phyloP scores from a whole-genome alignment of 768 basidiomycete genomes.

The Fistulinella prunicolor region DNA sequence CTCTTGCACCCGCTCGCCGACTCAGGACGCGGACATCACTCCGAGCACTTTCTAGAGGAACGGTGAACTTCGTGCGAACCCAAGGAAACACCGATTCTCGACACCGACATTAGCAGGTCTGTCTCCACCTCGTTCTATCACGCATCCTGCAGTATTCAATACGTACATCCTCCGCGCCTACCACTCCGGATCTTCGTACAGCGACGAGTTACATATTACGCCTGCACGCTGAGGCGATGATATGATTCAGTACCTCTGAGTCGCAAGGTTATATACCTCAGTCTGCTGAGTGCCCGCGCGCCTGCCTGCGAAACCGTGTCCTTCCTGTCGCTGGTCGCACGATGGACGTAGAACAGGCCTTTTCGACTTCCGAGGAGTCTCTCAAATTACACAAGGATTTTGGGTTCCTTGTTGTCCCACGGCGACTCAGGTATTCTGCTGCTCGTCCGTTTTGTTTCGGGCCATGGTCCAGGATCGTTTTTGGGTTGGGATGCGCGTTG shows the following conservation, averaged over 20 bases:
- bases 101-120: neutral
- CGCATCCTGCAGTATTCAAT: neutral
- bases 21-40: neutral
- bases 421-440: constrained; percentile 14
- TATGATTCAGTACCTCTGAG: constrained; percentile 7
- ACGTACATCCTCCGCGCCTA: neutral
- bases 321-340: constrained; percentile 3
- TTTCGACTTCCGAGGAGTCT: neutral
- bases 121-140: neutral
- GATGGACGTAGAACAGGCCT: constrained; percentile 18
- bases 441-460: constrained; percentile 12
- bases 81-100: neutral
- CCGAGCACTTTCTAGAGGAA: neutral
- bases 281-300: neutral
- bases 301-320: neutral
- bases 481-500: constrained; percentile 16
- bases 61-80: neutral
- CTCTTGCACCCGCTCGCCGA: neutral
- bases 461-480: constrained; percentile 11
- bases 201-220: neutral
- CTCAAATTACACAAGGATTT: constrained; percentile 9
- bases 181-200: neutral
- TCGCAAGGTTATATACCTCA: constrained; percentile 12
- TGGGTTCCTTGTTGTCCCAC: constrained; percentile 10
- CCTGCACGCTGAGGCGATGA: constrained; percentile 14